Evolutionary conservation across 352 stramenopile genomes (phyloP).

Genomic region (Globisporangium spinosum): DNA sequence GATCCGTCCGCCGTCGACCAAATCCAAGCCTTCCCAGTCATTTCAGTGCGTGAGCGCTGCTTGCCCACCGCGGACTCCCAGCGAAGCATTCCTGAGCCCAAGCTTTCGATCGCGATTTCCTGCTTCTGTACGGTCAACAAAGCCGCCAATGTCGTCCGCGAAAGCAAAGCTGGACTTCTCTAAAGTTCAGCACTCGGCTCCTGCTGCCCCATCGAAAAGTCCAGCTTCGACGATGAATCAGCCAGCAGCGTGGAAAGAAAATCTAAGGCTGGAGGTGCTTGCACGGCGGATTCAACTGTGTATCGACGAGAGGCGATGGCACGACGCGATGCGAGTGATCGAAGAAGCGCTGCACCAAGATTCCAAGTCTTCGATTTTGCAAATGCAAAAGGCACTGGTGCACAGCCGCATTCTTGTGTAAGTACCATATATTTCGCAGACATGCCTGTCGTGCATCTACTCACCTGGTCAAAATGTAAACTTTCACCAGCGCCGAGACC

Average conservation of each 20-base stretch:
- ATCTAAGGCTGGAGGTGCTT: conserved; percentile 1
- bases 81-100: conserved; percentile 4
- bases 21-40: background rate
- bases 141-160: background rate
- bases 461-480: background rate
- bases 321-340: conserved; percentile 1
- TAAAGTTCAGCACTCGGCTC: background rate
- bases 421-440: background rate
- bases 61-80: background rate
- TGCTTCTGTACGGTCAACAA: background rate
- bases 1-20: background rate
- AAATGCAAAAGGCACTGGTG: background rate
- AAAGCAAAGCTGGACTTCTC: conserved; percentile 7
- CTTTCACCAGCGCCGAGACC: background rate
- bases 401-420: conserved; percentile 1
- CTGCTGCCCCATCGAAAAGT: conserved; percentile 1
- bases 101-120: conserved; percentile 5
- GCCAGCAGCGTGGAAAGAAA: background rate
- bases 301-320: background rate
- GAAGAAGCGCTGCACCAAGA: conserved; percentile 2
- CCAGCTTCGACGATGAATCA: background rate
- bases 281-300: background rate
- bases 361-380: background rate
- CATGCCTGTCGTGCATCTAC: background rate
- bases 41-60: background rate